Percentiles rank a stretch among this genome's conserved stretches.
These are phyloP conservation scores for Russula virescens DNA, from an alignment of 768 basidiomycete genomes.

Conservation along the genomic window DNA sequence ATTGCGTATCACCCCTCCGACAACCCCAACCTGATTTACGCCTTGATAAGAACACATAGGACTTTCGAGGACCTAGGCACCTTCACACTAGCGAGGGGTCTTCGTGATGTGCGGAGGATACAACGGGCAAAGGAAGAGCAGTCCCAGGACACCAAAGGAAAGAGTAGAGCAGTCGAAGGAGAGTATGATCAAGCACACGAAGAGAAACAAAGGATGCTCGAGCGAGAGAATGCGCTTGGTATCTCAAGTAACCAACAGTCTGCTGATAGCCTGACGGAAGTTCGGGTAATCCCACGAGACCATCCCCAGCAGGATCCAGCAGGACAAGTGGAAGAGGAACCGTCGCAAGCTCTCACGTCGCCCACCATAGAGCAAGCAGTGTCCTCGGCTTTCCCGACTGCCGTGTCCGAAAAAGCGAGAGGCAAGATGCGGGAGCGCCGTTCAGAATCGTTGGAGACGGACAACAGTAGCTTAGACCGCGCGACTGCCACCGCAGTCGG, in stretches of 20 bases:
- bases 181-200: conserved; percentile 41
- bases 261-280: conserved; percentile 20
- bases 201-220: conserved; percentile 65
- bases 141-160: conserved; percentile 35
- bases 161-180: conserved; percentile 36
- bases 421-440: conserved; percentile 85
- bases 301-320: conserved; percentile 28
- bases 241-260: conserved; percentile 21
- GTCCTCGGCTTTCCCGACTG: conserved; percentile 25
- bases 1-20: conserved; percentile 71
- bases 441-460: conserved; percentile 47
- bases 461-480: conserved; percentile 49
- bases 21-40: conserved; percentile 86
- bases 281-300: conserved; percentile 22
- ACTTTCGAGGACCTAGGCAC: conserved; percentile 87
- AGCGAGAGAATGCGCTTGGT: conserved; percentile 40
- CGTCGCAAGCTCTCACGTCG: conserved; percentile 38
- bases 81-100: conserved; percentile 80
- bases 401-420: conserved; percentile 77
- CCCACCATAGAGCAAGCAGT: conserved; percentile 36
- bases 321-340: conserved; percentile 10
- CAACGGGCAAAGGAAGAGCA: conserved; percentile 72
- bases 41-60: conserved; percentile 76
- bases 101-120: conserved; percentile 75
- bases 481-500: conserved; percentile 68